Evolutionary conservation across 352 stramenopile species (phyloP), one percentile per base, ranked within the genome.

Genomic region (Elongisporangium prolatum): DNA sequence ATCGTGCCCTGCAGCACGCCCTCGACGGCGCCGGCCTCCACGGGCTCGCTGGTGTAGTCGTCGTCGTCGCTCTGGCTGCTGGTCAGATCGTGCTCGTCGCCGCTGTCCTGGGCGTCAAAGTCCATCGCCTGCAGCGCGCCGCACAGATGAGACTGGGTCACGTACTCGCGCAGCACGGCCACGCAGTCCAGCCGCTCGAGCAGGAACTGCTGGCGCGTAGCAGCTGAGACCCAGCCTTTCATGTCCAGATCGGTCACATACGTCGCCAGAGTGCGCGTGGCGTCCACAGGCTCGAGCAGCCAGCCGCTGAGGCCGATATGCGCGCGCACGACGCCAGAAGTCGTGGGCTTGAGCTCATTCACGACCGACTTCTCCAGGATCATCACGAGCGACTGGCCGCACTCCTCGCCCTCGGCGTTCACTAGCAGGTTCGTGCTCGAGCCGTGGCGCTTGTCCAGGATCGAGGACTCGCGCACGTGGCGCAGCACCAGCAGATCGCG

Each of bases 301-400:
- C 84, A 93, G 20, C 84, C 84, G 48, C 81, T 90, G 16, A 91
- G 57, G 2, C 72, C 76, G 9, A 91, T 63, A 34, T 88, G 71
- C 0, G 77, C 77, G 20, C 84, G 84, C 55, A 91, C 76, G 18
- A 72, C 68, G 8, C 66, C 69, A 2, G 59, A 48, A 1, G 56
- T 34, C 8, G 69, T 56, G 3, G 77, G 74, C 59, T 91, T 91
- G 8, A 91, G 73, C 50, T 91, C 84, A 54, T 82, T 93, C 14
- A 69, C 68, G 17, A 93, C 80, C 18, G 81, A 93, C 56, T 91
- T 93, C 55, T 93, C 84, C 18, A 91, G 60, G 48, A 93, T 87
- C 50, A 84, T 69, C 47, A 86, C 80, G 16, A 91, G 72, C 6
- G 79, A 84, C 56, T 84, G 77, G 0, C 74, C 69, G 56, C 72